Evolutionary conservation across 1,284 basidiomycete genomes (phyloP).

Genomic region (Ceratobasidium sp.): DNA sequence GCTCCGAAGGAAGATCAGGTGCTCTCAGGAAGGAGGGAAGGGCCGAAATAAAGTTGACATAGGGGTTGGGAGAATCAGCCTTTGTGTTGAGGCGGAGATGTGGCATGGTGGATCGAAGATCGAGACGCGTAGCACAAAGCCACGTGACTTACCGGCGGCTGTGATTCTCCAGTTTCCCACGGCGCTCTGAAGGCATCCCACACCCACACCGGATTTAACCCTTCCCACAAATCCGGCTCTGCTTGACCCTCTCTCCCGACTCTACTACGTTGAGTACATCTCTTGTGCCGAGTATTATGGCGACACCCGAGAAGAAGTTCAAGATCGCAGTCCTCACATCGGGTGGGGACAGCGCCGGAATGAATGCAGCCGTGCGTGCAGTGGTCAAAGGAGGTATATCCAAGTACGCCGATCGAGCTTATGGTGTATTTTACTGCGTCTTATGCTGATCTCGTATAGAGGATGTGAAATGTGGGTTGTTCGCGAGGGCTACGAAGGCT

Average conservation of each 20-base stretch:
- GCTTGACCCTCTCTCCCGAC: neutral
- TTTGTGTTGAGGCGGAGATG: constrained; percentile 76
- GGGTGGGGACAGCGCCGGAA: constrained; percentile 96
- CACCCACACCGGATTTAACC: constrained; percentile 16
- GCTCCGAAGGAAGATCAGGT: constrained; percentile 31
- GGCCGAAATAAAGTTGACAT: constrained; percentile 79
- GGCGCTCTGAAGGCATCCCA: constrained; percentile 20
- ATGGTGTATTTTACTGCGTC: neutral
- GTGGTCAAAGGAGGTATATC: constrained; percentile 91
- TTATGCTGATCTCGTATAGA: constrained; percentile 61
- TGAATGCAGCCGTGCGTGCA: constrained; percentile 94
- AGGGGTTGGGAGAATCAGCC: constrained; percentile 77
- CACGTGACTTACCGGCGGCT: constrained; percentile 29
- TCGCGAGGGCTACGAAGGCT: constrained; percentile 97
- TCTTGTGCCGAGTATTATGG: neutral
- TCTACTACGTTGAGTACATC: neutral
- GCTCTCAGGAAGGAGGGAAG: constrained; percentile 62
- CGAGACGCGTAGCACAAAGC: neutral
- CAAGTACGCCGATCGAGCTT: constrained; percentile 64
- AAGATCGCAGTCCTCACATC: constrained; percentile 94
- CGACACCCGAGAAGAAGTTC: constrained; percentile 64
- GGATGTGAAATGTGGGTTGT: constrained; percentile 94
- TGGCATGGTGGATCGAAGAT: constrained; percentile 69
- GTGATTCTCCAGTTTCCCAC: constrained; percentile 18
- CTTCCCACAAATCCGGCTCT: neutral